These are phyloP conservation scores for Sporothrix mexicana DNA, from an alignment of 2,329 filamentous ascomycete genomes.

Conservation along the genomic window DNA sequence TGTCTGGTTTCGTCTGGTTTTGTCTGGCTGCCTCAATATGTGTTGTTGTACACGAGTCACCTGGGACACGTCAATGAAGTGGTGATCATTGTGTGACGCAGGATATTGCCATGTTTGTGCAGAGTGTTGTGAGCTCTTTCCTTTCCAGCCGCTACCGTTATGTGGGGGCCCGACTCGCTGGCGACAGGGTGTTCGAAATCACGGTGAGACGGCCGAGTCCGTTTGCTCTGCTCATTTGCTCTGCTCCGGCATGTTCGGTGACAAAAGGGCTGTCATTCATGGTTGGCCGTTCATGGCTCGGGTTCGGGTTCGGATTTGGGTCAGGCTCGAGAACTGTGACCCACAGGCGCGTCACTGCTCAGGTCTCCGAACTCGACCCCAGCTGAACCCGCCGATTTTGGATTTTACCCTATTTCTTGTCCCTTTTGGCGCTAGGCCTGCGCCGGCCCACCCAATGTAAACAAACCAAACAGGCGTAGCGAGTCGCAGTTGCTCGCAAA, in stretches of 20 bases:
- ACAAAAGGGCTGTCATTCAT: no score
- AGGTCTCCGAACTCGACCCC: conserved; percentile 3
- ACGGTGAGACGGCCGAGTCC: background rate
- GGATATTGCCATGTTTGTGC: background rate
- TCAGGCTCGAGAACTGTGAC: background rate
- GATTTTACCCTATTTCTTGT: background rate
- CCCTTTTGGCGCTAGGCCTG: conserved; percentile 17
- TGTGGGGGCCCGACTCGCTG: background rate
- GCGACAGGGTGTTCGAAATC: background rate
- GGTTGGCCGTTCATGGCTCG: no score
- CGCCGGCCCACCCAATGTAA: conserved; percentile 20
- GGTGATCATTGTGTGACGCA: no score
- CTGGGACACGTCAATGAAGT: no score
- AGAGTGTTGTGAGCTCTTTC: background rate
- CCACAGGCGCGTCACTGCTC: conserved; percentile 7
- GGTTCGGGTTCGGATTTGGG: no score
- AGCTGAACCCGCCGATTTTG: background rate
- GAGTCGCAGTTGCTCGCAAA: background rate
- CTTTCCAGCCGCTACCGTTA: no score
- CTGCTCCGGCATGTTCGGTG: no score
- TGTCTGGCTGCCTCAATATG: no score
- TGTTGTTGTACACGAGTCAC: no score
- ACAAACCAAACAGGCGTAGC: background rate
- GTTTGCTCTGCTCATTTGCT: background rate
- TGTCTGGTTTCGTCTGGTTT: no score